Conservation (phyloP, 768 basidiomycete genomes). For the Amanita muscaria region DNA sequence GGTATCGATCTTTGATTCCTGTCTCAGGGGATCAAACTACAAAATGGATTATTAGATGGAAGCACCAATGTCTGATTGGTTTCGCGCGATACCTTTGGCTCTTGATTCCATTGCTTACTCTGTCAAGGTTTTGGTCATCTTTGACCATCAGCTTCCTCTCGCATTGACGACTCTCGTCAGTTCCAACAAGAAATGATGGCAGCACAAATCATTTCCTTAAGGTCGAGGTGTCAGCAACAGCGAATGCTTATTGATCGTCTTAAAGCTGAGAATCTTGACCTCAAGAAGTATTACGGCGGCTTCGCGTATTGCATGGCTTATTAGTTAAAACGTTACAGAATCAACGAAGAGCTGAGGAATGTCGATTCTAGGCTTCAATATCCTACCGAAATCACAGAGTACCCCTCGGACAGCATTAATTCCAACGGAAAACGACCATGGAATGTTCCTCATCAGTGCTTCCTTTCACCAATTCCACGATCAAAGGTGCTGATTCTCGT, state of each 20-base stretch:
- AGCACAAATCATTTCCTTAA: constrained; percentile 56
- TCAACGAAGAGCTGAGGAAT: constrained; percentile 36
- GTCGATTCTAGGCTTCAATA: constrained; percentile 45
- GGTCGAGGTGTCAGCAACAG: constrained; percentile 47
- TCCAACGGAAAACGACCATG: constrained; percentile 60
- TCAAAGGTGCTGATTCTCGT: not conserved
- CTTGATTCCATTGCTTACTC: constrained; percentile 61
- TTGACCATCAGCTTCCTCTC: too few species aligned
- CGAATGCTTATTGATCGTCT: constrained; percentile 43
- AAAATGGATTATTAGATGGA: constrained; percentile 46
- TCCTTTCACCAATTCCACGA: not conserved
- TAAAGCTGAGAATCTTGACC: constrained; percentile 40
- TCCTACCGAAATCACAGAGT: constrained; percentile 18
- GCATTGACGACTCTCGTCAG: constrained; percentile 24
- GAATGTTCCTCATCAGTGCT: constrained; percentile 11
- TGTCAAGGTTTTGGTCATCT: constrained; percentile 66
- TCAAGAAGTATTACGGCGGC: constrained; percentile 43
- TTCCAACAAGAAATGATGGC: constrained; percentile 76
- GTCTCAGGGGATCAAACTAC: not conserved
- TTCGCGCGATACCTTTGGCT: constrained; percentile 49
- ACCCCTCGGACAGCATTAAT: constrained; percentile 35
- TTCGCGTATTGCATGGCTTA: too few species aligned
- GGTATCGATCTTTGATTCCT: constrained; percentile 28
- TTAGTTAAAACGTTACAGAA: constrained; percentile 31
- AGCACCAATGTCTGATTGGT: constrained; percentile 77